Evolutionary conservation across 805 yeast species (phyloP), one percentile per base, ranked within the genome.

Genomic region (Wickerhamomyces pijperi): DNA sequence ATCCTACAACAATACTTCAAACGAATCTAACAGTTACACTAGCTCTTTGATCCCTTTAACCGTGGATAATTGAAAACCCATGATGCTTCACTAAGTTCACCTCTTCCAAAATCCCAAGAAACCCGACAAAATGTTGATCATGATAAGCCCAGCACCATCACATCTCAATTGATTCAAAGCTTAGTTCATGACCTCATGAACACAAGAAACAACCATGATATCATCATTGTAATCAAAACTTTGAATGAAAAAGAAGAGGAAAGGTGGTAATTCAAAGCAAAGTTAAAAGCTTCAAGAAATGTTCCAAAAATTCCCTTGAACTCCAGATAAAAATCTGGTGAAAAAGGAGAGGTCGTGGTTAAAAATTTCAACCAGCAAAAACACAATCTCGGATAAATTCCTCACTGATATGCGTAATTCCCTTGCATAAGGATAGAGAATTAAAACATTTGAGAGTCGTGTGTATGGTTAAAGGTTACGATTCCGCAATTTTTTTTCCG

Each of bases 321-420:
- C 28, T n/a, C 17, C 37, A 18, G 37, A 42, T 41, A 39, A 36
- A 39, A 32, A 80, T 79, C 81, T 80, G 81, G 79, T 80, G 49
- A 56, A 47, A 59, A 60, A 61, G 75, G 75, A 78, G 79, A 74
- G 81, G 95, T 88, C 90, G 76, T 65, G 88, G 92, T 82, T 81
- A 78, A 77, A 85, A 88, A 85, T 92, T 90, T 92, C 97, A 92
- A 90, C 97, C 95, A 90, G 98, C 98, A 90, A 90, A 90, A 85
- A 92, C 97, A 90, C 95, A 94, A 88, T 87, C 98, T 90, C 98
- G 97, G 98, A 92, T 96, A 95, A 88, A 87, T 25, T 92, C 98
- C 97, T 90, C 98, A 90, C 95, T 88, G 97, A 90, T 87, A 86
- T 94, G 95, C 95, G 97, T 92, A 90, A 87, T 90, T 95, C 97